phyloP scores from a whole-genome alignment of 331 rosid genomes.

The Malus hybrid region DNA sequence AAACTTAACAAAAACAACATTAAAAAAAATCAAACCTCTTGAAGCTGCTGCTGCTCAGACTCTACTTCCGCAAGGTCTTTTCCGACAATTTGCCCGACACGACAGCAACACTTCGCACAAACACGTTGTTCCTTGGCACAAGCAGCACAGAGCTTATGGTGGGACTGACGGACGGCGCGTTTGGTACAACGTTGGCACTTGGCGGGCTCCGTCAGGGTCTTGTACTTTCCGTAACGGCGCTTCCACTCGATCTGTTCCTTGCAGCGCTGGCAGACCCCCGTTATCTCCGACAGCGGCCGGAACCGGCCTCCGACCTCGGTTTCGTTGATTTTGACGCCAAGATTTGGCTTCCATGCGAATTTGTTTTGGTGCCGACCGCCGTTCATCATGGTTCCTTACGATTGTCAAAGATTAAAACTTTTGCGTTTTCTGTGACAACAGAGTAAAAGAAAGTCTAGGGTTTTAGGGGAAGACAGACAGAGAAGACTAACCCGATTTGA shows the following conservation, averaged over 20 bases:
- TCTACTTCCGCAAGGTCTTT: constrained; percentile 78
- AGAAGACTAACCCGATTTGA: neutral
- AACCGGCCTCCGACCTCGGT: constrained; percentile 34
- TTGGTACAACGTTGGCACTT: constrained; percentile 84
- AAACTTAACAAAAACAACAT: neutral
- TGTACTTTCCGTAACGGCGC: constrained; percentile 89
- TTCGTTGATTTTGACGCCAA: constrained; percentile 58
- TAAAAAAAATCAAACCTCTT: constrained; percentile 45
- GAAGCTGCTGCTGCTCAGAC: constrained; percentile 77
- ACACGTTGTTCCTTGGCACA: constrained; percentile 91
- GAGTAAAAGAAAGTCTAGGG: neutral
- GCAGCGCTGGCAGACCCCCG: constrained; percentile 89
- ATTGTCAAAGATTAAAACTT: neutral
- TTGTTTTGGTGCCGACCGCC: constrained; percentile 61
- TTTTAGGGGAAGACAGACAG: neutral
- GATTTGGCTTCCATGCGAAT: constrained; percentile 87
- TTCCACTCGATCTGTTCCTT: constrained; percentile 94
- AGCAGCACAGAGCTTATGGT: constrained; percentile 69
- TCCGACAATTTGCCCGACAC: constrained; percentile 55
- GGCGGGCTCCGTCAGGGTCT: constrained; percentile 67
- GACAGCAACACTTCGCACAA: constrained; percentile 78
- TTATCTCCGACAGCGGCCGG: constrained; percentile 65
- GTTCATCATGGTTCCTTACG: neutral
- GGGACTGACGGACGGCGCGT: constrained; percentile 83
- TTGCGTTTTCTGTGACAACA: neutral